Evolutionary conservation across 2,329 filamentous ascomycete genomes (phyloP), one percentile per base, ranked within the genome.

Genomic region (Aspergillus sp.): DNA sequence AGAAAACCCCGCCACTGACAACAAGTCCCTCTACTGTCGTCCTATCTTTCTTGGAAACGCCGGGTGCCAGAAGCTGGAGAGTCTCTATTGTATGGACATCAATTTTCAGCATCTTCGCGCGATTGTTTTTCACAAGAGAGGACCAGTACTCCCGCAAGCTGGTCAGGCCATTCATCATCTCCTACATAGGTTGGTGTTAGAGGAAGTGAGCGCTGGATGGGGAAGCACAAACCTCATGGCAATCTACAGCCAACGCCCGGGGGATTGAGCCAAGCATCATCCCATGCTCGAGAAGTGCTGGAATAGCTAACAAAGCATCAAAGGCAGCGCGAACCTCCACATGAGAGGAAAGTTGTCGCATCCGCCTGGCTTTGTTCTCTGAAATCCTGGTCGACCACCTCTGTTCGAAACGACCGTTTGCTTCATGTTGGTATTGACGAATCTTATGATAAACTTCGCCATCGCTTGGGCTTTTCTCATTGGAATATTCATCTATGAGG

Each of bases 161-260:
- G 39, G 51, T 43, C 34, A 68, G 56, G 50, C 64, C 66, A 49
- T 55, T 49, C 40, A 64, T 53, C 42, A 64, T 52, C 53, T 65
- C 53, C 57, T 68, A 49, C 47, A 8, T 27, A 29, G 4, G 2
- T 9, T n/a, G 41, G 41, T 52, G 42, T 53, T 54, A n/a, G n/a
- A n/a, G n/a, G n/a, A n/a, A n/a, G n/a, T n/a, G n/a, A n/a, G n/a
- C n/a, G n/a, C n/a, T n/a, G n/a, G n/a, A n/a, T n/a, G n/a, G n/a
- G n/a, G n/a, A n/a, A n/a, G n/a, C n/a, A n/a, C n/a, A n/a, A n/a
- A 68, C 61, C 48, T 69, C 54, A 46, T 65, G 50, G 47, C 54
- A 65, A 47, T 58, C 57, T n/a, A 61, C 44, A 1, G 55, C 53
- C 36, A 68, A 51, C 36, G 62, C 52, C 41, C 48, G 57, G 42